Evolutionary conservation across 2,329 filamentous ascomycete species (phyloP).

Genomic region (Biscogniauxia mediterranea): DNA sequence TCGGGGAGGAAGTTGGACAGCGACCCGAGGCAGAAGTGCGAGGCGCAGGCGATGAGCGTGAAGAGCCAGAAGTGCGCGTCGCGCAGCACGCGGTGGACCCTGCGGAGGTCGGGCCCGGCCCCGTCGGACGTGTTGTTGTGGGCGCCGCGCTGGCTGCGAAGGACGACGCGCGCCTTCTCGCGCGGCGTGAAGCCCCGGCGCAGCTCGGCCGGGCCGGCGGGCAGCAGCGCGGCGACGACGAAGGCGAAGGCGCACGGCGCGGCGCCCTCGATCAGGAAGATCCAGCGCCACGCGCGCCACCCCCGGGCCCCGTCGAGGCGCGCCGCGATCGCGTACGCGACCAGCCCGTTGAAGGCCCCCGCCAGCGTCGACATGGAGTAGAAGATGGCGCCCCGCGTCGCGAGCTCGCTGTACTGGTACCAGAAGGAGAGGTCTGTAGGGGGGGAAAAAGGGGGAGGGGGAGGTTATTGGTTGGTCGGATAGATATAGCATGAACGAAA

Average conservation of each 20-base stretch:
- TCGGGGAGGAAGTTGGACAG: slow-evolving; percentile 24
- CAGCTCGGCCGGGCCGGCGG: slow-evolving; percentile 16
- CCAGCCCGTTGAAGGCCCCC: slow-evolving; percentile 27
- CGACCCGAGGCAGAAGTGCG: slow-evolving; percentile 22
- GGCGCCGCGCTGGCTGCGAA: slow-evolving; percentile 15
- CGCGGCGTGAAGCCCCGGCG: slow-evolving; percentile 19
- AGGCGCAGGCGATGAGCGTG: slow-evolving; percentile 20
- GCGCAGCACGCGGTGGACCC: slow-evolving; percentile 20
- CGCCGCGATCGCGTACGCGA: slow-evolving; percentile 21
- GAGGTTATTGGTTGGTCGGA: not conserved
- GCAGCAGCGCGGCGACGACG: slow-evolving; percentile 16
- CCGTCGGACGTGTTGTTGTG: slow-evolving; percentile 24
- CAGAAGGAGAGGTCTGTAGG: slow-evolving; percentile 27
- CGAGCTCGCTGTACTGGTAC: slow-evolving; percentile 26
- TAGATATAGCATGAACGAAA: not conserved
- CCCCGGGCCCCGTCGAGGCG: slow-evolving; percentile 22
- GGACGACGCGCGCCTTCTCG: slow-evolving; percentile 21
- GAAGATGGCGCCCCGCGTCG: slow-evolving; percentile 25
- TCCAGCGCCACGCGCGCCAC: slow-evolving; percentile 26
- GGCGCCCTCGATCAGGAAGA: slow-evolving; percentile 24
- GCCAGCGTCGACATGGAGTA: slow-evolving; percentile 22
- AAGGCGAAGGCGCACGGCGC: slow-evolving; percentile 22
- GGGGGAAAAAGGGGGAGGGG: not conserved
- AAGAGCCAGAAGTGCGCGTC: slow-evolving; percentile 28
- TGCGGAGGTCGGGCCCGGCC: slow-evolving; percentile 8